Evolutionary conservation across 2,329 filamentous ascomycete species (phyloP), one percentile per base, ranked within the genome.

Genomic region (Penicillium sp.): DNA sequence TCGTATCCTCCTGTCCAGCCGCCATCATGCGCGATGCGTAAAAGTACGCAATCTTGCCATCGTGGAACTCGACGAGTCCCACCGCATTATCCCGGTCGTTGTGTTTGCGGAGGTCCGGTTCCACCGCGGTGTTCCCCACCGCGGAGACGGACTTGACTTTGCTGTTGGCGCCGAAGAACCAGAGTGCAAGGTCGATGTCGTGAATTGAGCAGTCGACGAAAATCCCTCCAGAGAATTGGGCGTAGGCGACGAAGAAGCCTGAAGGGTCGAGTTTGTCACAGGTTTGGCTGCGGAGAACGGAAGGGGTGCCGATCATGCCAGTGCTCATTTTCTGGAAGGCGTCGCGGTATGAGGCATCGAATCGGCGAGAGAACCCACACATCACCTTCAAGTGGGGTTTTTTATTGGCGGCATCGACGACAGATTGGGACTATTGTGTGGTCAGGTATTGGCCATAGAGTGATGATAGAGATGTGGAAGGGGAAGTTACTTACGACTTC

Each of bases 171-270:
- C 81, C 81, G 63, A 85, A 84, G 73, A 82, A 86, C 83, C 83
- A 86, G 2, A 86, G 73, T 0, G 82, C 76, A 2, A 87, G 77
- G 56, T 86, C 84, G 60, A 88, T 88, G 61, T 88, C 86, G 73
- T 88, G 86, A 63, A 88, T 83, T 47, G 81, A 83, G 72, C 83
- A 86, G 74, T 88, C 86, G 52, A 88, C 85, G 61, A 88, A 88
- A 65, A 88, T 86, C 21, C 85, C 85, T 31, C 86, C 85, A 1
- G 76, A 81, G 70, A 81, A 85, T 60, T 84, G 75, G 12, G 85
- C 83, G 69, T 88, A 88, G 21, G 79, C 76, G 49, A 88, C 84
- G 67, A 87, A 88, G 76, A 87, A 88, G 42, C 85, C 85, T 0
- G 77, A 78, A 0, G 84, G 81, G 53, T 87, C 83, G 51, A 82